phyloP scores from a whole-genome alignment of 1,139 yeast species.

The Blastobotrys aristatus region DNA sequence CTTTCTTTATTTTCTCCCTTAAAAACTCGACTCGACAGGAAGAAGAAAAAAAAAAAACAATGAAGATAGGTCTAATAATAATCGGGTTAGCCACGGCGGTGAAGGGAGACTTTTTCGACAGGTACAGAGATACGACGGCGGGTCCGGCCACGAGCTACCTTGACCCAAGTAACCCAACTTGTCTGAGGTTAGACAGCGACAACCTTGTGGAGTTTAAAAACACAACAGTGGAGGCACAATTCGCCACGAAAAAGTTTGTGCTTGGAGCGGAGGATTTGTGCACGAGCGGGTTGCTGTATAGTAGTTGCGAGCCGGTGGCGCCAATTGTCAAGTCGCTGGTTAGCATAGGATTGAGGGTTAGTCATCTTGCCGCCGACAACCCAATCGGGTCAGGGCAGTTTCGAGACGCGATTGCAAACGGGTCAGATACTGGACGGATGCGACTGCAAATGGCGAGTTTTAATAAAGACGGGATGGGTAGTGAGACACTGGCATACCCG shows the following conservation, averaged over 20 bases:
- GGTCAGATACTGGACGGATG: background rate
- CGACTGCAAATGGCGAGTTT: no score
- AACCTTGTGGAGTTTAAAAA: no score
- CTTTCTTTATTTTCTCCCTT: background rate
- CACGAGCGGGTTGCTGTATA: background rate
- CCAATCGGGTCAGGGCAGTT: background rate
- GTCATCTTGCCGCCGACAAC: background rate
- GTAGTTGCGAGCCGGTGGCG: background rate
- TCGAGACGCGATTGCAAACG: background rate
- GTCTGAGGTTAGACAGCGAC: background rate
- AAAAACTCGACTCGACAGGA: background rate
- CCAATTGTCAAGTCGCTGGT: background rate
- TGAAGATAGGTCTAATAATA: no score
- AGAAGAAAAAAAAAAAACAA: no score
- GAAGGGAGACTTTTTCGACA: background rate
- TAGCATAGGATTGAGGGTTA: background rate
- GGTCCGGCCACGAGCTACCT: slow-evolving; percentile 6
- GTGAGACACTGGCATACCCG: slow-evolving; percentile 5
- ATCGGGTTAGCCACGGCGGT: no score
- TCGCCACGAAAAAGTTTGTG: slow-evolving; percentile 7
- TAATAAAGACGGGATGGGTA: background rate
- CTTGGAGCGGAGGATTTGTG: slow-evolving; percentile 5
- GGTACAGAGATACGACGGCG: background rate
- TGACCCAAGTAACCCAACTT: slow-evolving; percentile 9
- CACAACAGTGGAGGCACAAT: background rate